A percentile compares a stretch with the other conserved stretches of the same genome.
Conservation (phyloP, 306 rosid genomes). For the Canavalia ensiformis region DNA sequence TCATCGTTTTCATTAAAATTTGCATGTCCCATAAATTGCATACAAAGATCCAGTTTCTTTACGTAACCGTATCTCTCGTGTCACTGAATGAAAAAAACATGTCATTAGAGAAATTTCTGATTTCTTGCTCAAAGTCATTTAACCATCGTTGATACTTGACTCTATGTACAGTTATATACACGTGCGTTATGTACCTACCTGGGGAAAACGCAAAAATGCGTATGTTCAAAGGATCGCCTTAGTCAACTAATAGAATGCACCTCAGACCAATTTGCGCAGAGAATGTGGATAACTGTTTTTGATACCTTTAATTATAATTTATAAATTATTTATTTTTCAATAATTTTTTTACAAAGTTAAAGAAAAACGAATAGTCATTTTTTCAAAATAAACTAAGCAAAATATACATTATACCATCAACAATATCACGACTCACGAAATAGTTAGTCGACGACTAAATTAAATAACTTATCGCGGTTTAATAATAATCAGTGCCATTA, state of each 20-base stretch:
- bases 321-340: no score
- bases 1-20: neutral
- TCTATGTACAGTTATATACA: neutral
- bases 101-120: neutral
- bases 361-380: no score
- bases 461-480: no score
- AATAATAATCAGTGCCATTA: no score
- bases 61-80: no score
- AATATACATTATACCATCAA: no score
- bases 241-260: no score
- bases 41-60: neutral
- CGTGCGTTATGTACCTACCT: neutral
- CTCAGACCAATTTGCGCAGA: no score
- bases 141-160: neutral
- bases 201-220: neutral
- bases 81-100: neutral
- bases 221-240: slow-evolving; percentile 4
- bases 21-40: neutral
- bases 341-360: no score
- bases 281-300: neutral
- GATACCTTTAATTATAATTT: neutral
- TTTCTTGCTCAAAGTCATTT: neutral
- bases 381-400: no score
- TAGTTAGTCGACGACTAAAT: no score
- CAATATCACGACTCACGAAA: no score